Conservation (phyloP, 2,329 filamentous ascomycete species). For the Sporothrix variecibatus region DNA sequence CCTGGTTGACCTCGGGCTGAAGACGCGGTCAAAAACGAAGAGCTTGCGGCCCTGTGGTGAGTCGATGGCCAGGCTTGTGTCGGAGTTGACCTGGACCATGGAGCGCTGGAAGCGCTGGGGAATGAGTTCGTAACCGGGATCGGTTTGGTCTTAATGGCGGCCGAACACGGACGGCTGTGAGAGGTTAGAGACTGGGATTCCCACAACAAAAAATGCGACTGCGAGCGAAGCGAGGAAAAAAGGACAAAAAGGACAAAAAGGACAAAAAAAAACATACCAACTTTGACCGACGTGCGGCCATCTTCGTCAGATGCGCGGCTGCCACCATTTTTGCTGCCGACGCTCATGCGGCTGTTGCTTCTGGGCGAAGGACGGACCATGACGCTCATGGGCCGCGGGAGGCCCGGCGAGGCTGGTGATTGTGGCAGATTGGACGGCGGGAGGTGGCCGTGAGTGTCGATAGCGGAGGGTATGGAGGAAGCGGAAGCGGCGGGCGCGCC, state of each 20-base stretch:
- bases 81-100: conserved; percentile 85
- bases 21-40: conserved; percentile 96
- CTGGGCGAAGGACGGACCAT: conserved; percentile 72
- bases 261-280: conserved; percentile 70
- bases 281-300: conserved; percentile 88
- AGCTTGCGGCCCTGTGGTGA: conserved; percentile 89
- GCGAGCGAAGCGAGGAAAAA: background rate
- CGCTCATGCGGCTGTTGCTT: conserved; percentile 84
- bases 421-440: background rate
- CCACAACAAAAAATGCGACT: conserved; percentile 22
- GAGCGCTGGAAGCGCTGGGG: conserved; percentile 92
- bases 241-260: background rate
- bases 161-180: conserved; percentile 83
- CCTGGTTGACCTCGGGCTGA: conserved; percentile 79
- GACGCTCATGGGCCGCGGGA: conserved; percentile 75
- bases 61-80: conserved; percentile 84
- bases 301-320: conserved; percentile 90
- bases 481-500: conserved; percentile 11
- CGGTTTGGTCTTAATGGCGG: conserved; percentile 78
- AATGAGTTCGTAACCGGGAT: conserved; percentile 92
- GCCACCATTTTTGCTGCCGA: conserved; percentile 72
- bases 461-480: conserved; percentile 15
- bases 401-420: conserved; percentile 62
- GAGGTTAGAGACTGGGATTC: conserved; percentile 10
- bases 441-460: conserved; percentile 13